phyloP scores from a whole-genome alignment of 139 green algal genomes.

The Penium margaritaceum region DNA sequence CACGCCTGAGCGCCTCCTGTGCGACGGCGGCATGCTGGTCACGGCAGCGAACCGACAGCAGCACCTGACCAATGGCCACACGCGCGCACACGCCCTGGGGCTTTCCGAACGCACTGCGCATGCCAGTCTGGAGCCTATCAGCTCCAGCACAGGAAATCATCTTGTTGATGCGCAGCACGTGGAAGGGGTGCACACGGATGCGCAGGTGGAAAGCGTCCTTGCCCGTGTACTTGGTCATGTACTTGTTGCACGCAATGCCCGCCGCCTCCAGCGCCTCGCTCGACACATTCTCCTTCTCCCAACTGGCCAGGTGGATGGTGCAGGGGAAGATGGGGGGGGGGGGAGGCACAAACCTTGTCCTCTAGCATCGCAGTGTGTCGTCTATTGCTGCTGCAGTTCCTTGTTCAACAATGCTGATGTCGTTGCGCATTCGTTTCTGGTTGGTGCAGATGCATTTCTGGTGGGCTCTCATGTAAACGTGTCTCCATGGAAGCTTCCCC shows the following conservation, averaged over 20 bases:
- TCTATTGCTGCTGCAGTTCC: no score
- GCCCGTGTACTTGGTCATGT: constrained; percentile 94
- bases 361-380: no score
- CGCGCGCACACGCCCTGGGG: constrained; percentile 78
- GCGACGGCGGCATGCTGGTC: constrained; percentile 73
- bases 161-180: constrained; percentile 99
- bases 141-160: constrained; percentile 99
- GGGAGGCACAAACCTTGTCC: no score
- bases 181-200: constrained; percentile 95
- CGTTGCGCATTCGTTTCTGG: no score
- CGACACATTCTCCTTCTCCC: constrained; percentile 86
- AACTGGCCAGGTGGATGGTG: no score
- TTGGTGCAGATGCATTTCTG: no score
- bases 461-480: no score
- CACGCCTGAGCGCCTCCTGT: constrained; percentile 86
- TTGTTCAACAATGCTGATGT: no score
- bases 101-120: constrained; percentile 98
- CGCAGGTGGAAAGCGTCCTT: constrained; percentile 98
- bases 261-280: constrained; percentile 89
- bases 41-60: constrained; percentile 92
- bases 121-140: constrained; percentile 97
- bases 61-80: constrained; percentile 93
- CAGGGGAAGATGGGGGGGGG: no score
- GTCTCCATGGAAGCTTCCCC: no score
- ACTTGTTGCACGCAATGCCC: constrained; percentile 98